These are phyloP conservation scores for Circinella umbellata DNA, from an alignment of 371 early-diverging fungal species.

Conservation along the genomic window DNA sequence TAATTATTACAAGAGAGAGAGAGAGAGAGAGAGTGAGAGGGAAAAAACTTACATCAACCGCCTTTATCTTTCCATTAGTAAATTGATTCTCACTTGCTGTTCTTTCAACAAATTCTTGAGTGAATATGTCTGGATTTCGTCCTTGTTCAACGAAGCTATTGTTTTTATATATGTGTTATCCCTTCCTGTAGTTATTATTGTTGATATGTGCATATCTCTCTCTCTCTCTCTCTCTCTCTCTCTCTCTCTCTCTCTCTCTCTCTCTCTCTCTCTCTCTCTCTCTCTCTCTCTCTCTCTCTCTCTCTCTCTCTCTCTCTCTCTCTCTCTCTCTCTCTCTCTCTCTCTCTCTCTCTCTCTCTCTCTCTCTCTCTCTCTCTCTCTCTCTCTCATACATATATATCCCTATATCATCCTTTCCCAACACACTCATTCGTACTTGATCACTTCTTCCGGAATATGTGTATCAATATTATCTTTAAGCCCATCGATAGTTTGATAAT, in stretches of 20 bases:
- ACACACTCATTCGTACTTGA: slow-evolving; percentile 42
- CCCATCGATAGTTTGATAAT: slow-evolving; percentile 63
- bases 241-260: no score
- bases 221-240: slow-evolving; percentile 8
- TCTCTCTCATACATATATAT: slow-evolving; percentile 1
- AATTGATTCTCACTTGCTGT: slow-evolving; percentile 82
- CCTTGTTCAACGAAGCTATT: slow-evolving; percentile 70
- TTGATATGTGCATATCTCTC: background rate
- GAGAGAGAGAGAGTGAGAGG: background rate
- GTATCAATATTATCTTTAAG: slow-evolving; percentile 62
- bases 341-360: slow-evolving; percentile 14
- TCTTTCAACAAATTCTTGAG: slow-evolving; percentile 73
- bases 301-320: background rate
- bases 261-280: slow-evolving; percentile 9
- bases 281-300: slow-evolving; percentile 9
- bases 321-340: slow-evolving; percentile 6
- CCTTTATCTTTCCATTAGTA: slow-evolving; percentile 75
- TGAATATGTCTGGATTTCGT: slow-evolving; percentile 76
- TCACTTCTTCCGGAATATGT: slow-evolving; percentile 73
- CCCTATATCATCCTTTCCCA: no score
- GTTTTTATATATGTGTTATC: no score
- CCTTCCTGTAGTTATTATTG: no score
- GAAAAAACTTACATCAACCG: slow-evolving; percentile 57
- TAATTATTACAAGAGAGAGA: no score
- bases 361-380: background rate